phyloP scores from a whole-genome alignment of 2,329 filamentous ascomycete genomes.

The Pseudogymnoascus sp. region DNA sequence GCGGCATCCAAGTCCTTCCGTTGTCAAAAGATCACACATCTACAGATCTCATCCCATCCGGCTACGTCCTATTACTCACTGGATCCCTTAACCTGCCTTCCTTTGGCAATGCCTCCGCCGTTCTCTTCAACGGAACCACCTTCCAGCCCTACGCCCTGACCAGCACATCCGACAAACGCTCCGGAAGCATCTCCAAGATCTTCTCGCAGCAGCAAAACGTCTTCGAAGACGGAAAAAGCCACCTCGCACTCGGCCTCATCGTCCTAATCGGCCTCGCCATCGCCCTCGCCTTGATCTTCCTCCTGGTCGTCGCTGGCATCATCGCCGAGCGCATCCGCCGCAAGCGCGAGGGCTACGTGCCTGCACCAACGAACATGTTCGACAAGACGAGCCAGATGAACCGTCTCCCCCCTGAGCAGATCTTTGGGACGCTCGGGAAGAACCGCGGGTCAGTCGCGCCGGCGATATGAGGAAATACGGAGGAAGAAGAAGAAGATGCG shows the following conservation, averaged over 20 bases:
- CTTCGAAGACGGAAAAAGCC: conserved; percentile 48
- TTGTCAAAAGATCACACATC: conserved; percentile 59
- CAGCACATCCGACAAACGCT: conserved; percentile 52
- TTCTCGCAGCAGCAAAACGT: conserved; percentile 77
- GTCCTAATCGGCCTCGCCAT: conserved; percentile 76
- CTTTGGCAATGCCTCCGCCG: conserved; percentile 78
- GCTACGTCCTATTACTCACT: conserved; percentile 73
- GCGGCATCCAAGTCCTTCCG: conserved; percentile 73
- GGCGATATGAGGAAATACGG: not conserved
- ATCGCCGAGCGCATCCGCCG: conserved; percentile 68
- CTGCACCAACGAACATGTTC: conserved; percentile 61
- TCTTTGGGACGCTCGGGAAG: conserved; percentile 26
- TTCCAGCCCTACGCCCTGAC: conserved; percentile 77
- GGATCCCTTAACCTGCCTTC: conserved; percentile 67
- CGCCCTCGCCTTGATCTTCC: conserved; percentile 66
- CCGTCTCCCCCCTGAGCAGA: conserved; percentile 53
- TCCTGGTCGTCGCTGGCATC: conserved; percentile 69
- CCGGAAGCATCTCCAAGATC: conserved; percentile 69
- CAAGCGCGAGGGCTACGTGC: conserved; percentile 70
- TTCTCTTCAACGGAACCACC: conserved; percentile 74
- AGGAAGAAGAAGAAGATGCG: not conserved
- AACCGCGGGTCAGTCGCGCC: not conserved
- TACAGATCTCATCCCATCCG: conserved; percentile 54
- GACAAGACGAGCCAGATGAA: conserved; percentile 51
- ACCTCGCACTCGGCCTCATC: conserved; percentile 66